A percentile compares a stretch with the other conserved stretches of the same genome.
Conservation (phyloP, 257 asterid genomes). For the Jaltomata sinuosa region DNA sequence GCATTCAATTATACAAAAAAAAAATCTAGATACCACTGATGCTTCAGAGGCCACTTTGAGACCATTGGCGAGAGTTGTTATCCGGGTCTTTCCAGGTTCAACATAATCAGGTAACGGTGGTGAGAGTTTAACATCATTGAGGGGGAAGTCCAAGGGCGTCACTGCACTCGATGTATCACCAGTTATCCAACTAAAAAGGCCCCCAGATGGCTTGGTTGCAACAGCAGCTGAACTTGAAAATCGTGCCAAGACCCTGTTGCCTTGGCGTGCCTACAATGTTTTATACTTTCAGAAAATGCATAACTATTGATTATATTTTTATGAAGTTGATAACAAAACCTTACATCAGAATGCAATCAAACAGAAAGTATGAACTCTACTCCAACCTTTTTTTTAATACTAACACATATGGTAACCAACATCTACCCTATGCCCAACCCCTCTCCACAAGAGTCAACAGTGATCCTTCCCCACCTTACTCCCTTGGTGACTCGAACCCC, state of each 20-base stretch:
- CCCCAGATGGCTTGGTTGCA: constrained; percentile 51
- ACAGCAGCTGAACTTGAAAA: constrained; percentile 63
- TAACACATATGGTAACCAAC: background rate
- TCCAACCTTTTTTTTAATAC: background rate
- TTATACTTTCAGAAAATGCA: background rate
- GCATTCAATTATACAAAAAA: background rate
- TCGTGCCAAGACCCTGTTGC: constrained; percentile 40
- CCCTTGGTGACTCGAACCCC: background rate
- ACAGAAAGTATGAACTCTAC: background rate
- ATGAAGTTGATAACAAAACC: background rate
- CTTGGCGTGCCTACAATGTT: constrained; percentile 36
- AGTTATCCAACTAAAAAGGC: constrained; percentile 58
- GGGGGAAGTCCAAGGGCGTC: constrained; percentile 74
- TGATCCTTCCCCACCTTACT: background rate
- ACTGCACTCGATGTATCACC: constrained; percentile 50
- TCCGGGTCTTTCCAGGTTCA: constrained; percentile 61
- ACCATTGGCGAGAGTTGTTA: constrained; percentile 74
- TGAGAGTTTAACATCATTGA: constrained; percentile 51
- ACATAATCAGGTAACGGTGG: constrained; percentile 71
- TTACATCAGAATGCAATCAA: background rate
- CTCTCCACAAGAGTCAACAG: background rate
- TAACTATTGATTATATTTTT: background rate
- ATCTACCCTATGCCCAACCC: background rate
- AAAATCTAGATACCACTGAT: constrained; percentile 40
- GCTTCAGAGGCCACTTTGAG: constrained; percentile 69